Evolutionary conservation across 768 basidiomycete genomes (phyloP).

Genomic region (Boletus tylopilopsis): DNA sequence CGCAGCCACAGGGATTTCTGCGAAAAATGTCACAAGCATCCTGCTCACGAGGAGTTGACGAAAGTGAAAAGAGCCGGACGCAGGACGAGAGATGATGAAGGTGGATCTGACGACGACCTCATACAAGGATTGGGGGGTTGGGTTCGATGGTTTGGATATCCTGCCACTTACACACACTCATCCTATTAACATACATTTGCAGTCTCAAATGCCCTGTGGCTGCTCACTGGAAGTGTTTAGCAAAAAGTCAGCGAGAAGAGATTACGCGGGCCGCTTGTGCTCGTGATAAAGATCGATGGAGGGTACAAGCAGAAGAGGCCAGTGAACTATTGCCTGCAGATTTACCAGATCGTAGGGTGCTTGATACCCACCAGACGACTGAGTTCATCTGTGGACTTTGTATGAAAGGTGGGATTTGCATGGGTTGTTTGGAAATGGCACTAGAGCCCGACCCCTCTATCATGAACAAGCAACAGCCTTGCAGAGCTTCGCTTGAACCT

Average conservation of each 20-base stretch:
- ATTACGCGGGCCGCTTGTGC: slow-evolving; percentile 63
- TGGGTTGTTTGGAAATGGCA: slow-evolving; percentile 63
- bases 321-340: slow-evolving; percentile 21
- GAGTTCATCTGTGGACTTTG: slow-evolving; percentile 79
- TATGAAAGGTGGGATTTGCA: slow-evolving; percentile 73
- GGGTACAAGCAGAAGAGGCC: slow-evolving; percentile 23
- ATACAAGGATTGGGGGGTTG: slow-evolving; percentile 65
- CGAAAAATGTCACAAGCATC: slow-evolving; percentile 64
- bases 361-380: slow-evolving; percentile 57
- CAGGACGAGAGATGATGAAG: slow-evolving; percentile 40
- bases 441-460: slow-evolving; percentile 42
- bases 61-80: slow-evolving; percentile 39
- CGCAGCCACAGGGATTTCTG: slow-evolving; percentile 61
- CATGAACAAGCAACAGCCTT: slow-evolving; percentile 12
- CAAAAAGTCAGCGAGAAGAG: slow-evolving; percentile 62
- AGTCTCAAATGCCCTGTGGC: slow-evolving; percentile 77
- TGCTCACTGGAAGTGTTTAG: slow-evolving; percentile 75
- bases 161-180: not conserved
- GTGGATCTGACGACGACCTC: slow-evolving; percentile 46
- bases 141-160: slow-evolving; percentile 69
- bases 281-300: slow-evolving; percentile 44
- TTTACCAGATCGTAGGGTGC: slow-evolving; percentile 42
- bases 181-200: slow-evolving; percentile 9
- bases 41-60: slow-evolving; percentile 52
- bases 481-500: slow-evolving; percentile 5